These are phyloP conservation scores for Coniosporium tulheliwenetii DNA, from an alignment of 2,329 filamentous ascomycete genomes.

Conservation along the genomic window DNA sequence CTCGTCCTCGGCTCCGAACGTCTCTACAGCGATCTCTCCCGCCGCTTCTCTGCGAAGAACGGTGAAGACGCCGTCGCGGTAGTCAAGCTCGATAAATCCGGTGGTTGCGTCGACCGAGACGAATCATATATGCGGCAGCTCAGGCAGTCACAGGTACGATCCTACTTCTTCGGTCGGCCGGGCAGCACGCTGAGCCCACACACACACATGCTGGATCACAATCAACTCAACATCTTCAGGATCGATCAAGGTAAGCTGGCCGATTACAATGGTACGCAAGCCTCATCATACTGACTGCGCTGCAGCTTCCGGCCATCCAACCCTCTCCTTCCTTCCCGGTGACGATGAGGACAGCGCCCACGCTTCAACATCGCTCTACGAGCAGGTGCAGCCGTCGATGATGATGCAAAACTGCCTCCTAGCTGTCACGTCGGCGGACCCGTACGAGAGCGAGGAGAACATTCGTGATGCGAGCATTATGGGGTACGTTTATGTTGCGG, in stretches of 20 bases:
- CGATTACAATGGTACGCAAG: conserved; percentile 1
- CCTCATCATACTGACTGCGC: conserved; percentile 3
- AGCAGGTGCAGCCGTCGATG: conserved; percentile 48
- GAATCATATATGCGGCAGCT: conserved; percentile 56
- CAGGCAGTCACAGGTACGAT: conserved; percentile 63
- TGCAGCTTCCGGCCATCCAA: conserved; percentile 3
- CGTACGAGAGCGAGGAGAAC: conserved; percentile 52
- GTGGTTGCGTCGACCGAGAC: conserved; percentile 67
- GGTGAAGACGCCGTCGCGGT: conserved; percentile 57
- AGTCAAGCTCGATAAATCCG: conserved; percentile 67
- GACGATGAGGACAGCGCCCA: conserved; percentile 34
- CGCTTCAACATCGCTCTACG: conserved; percentile 29
- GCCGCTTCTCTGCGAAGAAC: conserved; percentile 44
- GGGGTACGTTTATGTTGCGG: conserved; percentile 85
- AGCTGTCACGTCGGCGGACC: conserved; percentile 65
- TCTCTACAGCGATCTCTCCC: conserved; percentile 58
- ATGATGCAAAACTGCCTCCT: conserved; percentile 68
- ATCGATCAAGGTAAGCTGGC: conserved; percentile 41
- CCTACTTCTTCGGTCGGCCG: conserved; percentile 77
- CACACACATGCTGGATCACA: conserved; percentile 70
- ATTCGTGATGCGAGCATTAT: conserved; percentile 72
- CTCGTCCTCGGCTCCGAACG: conserved; percentile 68
- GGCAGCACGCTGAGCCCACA: conserved; percentile 70
- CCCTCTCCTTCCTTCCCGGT: conserved; percentile 19
- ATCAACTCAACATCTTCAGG: conserved; percentile 57